A percentile compares a stretch with the other conserved stretches of the same genome.
These are phyloP conservation scores for Apiospora rasikravindrae DNA, from an alignment of 2,329 filamentous ascomycete species.

Conservation along the genomic window DNA sequence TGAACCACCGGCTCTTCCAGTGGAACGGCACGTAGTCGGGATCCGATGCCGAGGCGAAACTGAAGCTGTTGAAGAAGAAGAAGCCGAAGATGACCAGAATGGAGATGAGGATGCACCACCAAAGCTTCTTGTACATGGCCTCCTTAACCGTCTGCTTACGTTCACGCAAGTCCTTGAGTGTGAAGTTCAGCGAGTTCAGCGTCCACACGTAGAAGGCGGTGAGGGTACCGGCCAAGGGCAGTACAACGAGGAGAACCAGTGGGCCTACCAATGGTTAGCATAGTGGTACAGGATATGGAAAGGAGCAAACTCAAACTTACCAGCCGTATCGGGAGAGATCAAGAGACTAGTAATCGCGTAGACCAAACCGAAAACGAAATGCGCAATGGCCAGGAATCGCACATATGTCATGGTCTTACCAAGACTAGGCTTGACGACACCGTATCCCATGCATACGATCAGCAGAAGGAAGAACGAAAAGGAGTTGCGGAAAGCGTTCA, in stretches of 20 bases:
- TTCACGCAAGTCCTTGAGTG: slow-evolving; percentile 94
- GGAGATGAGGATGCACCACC: slow-evolving; percentile 94
- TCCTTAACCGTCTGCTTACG: slow-evolving; percentile 94
- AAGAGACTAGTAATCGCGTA: slow-evolving; percentile 90
- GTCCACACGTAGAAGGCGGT: slow-evolving; percentile 99
- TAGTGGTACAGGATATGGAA: neutral
- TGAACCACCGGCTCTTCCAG: slow-evolving; percentile 97
- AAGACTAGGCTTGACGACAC: slow-evolving; percentile 91
- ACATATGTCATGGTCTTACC: slow-evolving; percentile 95
- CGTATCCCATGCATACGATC: slow-evolving; percentile 99
- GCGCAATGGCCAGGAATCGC: slow-evolving; percentile 85
- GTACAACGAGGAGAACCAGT: slow-evolving; percentile 88
- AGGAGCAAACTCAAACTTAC: slow-evolving; percentile 44
- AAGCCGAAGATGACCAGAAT: slow-evolving; percentile 97
- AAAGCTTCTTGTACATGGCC: slow-evolving; percentile 95
- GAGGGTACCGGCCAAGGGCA: slow-evolving; percentile 88
- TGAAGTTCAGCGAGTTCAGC: slow-evolving; percentile 89
- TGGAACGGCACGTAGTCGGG: slow-evolving; percentile 94
- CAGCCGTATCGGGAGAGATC: slow-evolving; percentile 84
- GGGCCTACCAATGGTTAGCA: slow-evolving; percentile 61
- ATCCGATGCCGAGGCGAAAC: slow-evolving; percentile 83
- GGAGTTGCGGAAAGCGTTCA: slow-evolving; percentile 93
- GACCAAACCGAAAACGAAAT: slow-evolving; percentile 93
- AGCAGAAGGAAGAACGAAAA: slow-evolving; percentile 98
- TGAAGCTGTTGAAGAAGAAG: slow-evolving; percentile 98